A percentile compares a stretch with the other conserved stretches of the same genome.
These are phyloP conservation scores for Turritis glabra DNA, from an alignment of 345 rosid species.

Conservation along the genomic window DNA sequence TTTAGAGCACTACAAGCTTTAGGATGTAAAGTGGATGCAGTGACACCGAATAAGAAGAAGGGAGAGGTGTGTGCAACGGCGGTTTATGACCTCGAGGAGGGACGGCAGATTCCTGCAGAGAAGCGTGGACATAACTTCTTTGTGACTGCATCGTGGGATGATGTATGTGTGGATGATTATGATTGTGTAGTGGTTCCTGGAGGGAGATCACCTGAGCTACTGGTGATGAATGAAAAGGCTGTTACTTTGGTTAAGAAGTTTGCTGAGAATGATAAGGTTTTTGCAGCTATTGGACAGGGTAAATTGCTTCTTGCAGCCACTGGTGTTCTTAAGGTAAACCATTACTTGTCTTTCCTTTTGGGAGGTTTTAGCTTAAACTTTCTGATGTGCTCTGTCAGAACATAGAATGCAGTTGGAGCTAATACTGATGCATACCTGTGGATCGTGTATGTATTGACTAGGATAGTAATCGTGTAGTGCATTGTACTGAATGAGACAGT, in stretches of 20 bases:
- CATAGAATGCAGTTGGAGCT: not conserved
- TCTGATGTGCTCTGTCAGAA: not conserved
- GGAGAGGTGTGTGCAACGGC: slow-evolving; percentile 49
- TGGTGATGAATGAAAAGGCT: slow-evolving; percentile 50
- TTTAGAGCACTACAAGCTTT: slow-evolving; percentile 51
- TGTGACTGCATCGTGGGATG: slow-evolving; percentile 47
- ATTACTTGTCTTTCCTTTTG: not conserved
- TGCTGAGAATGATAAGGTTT: slow-evolving; percentile 41
- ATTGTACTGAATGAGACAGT: not conserved
- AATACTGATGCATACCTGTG: not conserved
- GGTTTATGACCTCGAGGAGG: slow-evolving; percentile 48
- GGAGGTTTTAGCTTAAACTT: not conserved
- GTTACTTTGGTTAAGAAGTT: slow-evolving; percentile 45
- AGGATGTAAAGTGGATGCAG: slow-evolving; percentile 53
- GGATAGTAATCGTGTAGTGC: not conserved
- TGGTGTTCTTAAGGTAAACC: slow-evolving; percentile 43
- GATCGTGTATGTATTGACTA: not conserved
- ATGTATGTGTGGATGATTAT: slow-evolving; percentile 41
- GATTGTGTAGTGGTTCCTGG: slow-evolving; percentile 55
- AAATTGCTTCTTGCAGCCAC: slow-evolving; percentile 52
- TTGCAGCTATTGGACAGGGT: slow-evolving; percentile 56
- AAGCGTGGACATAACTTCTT: slow-evolving; percentile 53
- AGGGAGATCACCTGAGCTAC: slow-evolving; percentile 53
- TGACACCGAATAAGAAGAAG: slow-evolving; percentile 49
- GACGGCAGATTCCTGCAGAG: slow-evolving; percentile 45